Conservation (phyloP, 108 stramenopile genomes). For the Nannochloropsis oceanica region DNA sequence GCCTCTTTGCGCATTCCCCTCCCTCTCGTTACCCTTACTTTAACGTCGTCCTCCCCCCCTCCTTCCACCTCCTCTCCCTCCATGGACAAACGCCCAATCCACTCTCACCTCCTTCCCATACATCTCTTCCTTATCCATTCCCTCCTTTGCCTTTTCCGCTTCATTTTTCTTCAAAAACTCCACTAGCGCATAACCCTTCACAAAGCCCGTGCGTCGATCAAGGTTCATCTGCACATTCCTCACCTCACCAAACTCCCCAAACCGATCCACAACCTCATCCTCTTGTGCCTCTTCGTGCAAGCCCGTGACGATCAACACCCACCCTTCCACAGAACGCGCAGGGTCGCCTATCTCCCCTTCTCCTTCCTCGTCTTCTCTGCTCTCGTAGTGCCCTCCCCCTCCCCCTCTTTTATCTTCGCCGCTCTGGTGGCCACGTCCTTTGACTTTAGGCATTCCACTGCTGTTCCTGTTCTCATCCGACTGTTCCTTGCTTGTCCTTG, state of each 20-base stretch:
- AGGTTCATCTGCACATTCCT: conserved; percentile 39
- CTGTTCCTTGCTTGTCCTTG: neutral
- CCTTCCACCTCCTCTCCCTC: neutral
- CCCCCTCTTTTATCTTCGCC: neutral
- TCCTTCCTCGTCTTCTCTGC: neutral
- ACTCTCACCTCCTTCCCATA: conserved; percentile 24
- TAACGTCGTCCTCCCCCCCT: neutral
- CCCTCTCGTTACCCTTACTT: no score
- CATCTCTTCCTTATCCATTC: conserved; percentile 31
- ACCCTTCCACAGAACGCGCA: conserved; percentile 10
- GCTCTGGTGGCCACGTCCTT: neutral
- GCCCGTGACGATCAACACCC: conserved; percentile 20
- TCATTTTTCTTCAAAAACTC: conserved; percentile 31
- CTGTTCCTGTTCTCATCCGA: neutral
- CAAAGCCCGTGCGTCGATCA: conserved; percentile 36
- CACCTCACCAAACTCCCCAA: conserved; percentile 34
- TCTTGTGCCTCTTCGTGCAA: conserved; percentile 36
- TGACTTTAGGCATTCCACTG: neutral
- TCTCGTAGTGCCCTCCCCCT: neutral
- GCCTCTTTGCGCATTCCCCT: no score
- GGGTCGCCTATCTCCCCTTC: neutral
- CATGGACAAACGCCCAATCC: conserved; percentile 5
- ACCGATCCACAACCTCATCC: conserved; percentile 33
- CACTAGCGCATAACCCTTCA: conserved; percentile 39
- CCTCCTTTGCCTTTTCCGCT: conserved; percentile 23